phyloP scores from a whole-genome alignment of 2,329 filamentous ascomycete genomes.

The Epichloe baconii region DNA sequence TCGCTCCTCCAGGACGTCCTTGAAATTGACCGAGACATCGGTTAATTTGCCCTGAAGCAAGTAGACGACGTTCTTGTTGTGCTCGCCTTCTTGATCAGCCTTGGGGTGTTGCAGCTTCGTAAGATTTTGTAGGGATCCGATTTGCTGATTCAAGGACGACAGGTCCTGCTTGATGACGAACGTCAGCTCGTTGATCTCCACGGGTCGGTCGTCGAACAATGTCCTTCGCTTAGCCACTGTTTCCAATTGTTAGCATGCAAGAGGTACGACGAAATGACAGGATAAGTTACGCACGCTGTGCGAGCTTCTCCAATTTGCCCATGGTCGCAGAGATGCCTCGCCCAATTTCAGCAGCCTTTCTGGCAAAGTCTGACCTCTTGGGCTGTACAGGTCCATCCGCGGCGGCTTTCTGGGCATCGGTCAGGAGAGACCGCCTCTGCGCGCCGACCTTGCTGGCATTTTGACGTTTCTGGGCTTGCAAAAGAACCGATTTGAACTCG shows the following conservation, averaged over 20 bases:
- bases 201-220: conserved; percentile 89
- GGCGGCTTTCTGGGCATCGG: conserved; percentile 55
- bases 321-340: conserved; percentile 84
- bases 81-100: conserved; percentile 74
- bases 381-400: conserved; percentile 40
- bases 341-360: conserved; percentile 82
- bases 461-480: conserved; percentile 70
- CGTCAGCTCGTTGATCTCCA: conserved; percentile 93
- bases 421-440: conserved; percentile 70
- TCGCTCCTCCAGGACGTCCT: conserved; percentile 88
- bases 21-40: conserved; percentile 90
- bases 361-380: conserved; percentile 81
- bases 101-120: conserved; percentile 65
- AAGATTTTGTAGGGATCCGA: conserved; percentile 66
- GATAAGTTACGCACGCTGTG: conserved; percentile 49
- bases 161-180: conserved; percentile 98
- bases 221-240: conserved; percentile 89
- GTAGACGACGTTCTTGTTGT: conserved; percentile 95
- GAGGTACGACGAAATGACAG: not conserved
- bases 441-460: conserved; percentile 63
- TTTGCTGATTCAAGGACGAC: conserved; percentile 70
- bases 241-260: not conserved
- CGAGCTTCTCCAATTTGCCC: conserved; percentile 87
- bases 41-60: conserved; percentile 83
- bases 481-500: conserved; percentile 87